phyloP scores from a whole-genome alignment of 345 rosid species.

The Euphorbia pulcherrima region DNA sequence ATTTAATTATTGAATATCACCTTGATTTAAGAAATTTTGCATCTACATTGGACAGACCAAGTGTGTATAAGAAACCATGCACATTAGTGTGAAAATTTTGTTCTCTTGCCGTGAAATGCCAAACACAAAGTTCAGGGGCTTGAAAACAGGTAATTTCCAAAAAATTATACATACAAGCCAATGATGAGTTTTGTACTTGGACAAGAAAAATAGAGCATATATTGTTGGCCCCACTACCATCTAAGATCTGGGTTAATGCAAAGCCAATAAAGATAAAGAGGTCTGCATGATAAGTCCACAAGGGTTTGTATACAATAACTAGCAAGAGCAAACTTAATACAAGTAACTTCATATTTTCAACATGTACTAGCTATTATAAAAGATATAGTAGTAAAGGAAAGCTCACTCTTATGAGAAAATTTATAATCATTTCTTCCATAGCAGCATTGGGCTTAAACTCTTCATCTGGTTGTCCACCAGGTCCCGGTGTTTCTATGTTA shows the following conservation, averaged over 20 bases:
- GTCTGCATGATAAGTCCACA: neutral
- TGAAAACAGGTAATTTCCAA: neutral
- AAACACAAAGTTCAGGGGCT: neutral
- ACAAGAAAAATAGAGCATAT: neutral
- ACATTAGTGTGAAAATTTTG: neutral
- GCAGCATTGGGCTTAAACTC: slow-evolving; percentile 99
- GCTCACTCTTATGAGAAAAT: slow-evolving; percentile 93
- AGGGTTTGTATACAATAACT: neutral
- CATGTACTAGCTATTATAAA: slow-evolving; percentile 8
- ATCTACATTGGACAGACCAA: neutral
- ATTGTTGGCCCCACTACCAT: neutral
- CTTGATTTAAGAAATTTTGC: neutral
- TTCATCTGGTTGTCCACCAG: slow-evolving; percentile 94
- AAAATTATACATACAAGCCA: too few species aligned
- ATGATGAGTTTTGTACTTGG: neutral
- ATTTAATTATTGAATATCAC: neutral
- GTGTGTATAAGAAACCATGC: neutral
- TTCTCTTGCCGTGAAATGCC: neutral
- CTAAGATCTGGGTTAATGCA: neutral
- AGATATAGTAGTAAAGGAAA: slow-evolving; percentile 20
- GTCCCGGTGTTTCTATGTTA: slow-evolving; percentile 90
- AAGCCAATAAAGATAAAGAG: neutral
- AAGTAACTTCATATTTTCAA: slow-evolving; percentile 1
- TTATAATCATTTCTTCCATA: slow-evolving; percentile 99
- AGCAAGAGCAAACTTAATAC: neutral